Evolutionary conservation across 2,329 filamentous ascomycete species (phyloP).

Genomic region (Fusarium sp.): DNA sequence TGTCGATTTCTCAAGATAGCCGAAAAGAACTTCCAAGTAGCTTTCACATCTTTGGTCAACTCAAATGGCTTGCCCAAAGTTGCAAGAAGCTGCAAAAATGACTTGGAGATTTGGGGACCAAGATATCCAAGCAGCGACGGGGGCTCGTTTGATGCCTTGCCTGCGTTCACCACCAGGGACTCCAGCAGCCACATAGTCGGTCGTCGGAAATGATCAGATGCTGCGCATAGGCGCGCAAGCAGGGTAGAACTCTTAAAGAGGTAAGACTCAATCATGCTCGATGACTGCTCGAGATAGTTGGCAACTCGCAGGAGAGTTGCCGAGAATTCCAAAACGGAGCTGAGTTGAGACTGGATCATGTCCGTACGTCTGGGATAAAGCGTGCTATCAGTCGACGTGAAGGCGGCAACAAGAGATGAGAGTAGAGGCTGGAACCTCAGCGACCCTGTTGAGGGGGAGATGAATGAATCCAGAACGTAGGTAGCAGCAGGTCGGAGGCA

Average conservation of each 20-base stretch:
- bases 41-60: slow-evolving; percentile 71
- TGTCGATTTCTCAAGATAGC: slow-evolving; percentile 89
- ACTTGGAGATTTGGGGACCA: slow-evolving; percentile 83
- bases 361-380: slow-evolving; percentile 67
- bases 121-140: slow-evolving; percentile 95
- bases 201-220: slow-evolving; percentile 73
- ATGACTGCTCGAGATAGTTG: slow-evolving; percentile 71
- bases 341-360: slow-evolving; percentile 72
- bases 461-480: slow-evolving; percentile 81
- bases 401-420: slow-evolving; percentile 68
- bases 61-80: slow-evolving; percentile 81
- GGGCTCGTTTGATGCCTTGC: slow-evolving; percentile 76
- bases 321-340: slow-evolving; percentile 73
- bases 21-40: slow-evolving; percentile 88
- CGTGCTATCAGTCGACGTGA: slow-evolving; percentile 68
- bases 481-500: slow-evolving; percentile 79
- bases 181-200: slow-evolving; percentile 78
- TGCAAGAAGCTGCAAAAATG: slow-evolving; percentile 83
- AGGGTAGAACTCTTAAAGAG: slow-evolving; percentile 85
- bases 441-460: slow-evolving; percentile 76
- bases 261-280: slow-evolving; percentile 78
- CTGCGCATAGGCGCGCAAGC: slow-evolving; percentile 80
- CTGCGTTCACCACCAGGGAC: slow-evolving; percentile 77
- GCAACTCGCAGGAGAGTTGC: slow-evolving; percentile 78
- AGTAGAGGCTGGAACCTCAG: slow-evolving; percentile 83